Evolutionary conservation across 805 yeast genomes (phyloP), one percentile per base, ranked within the genome.

Genomic region (Saccharomyces mikatae): DNA sequence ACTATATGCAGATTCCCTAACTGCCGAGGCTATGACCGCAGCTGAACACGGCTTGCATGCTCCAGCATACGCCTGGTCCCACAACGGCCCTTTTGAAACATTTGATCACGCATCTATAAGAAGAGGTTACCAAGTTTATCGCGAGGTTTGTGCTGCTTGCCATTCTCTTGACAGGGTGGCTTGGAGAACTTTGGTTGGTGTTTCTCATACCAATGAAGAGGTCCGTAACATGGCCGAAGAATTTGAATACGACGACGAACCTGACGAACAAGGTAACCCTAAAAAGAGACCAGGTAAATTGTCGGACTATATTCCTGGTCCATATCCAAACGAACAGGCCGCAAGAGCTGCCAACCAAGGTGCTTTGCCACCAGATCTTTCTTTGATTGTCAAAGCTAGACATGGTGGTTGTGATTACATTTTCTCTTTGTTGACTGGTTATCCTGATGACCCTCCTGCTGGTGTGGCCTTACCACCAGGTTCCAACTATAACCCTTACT

Each of bases 341-440:
- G 99, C 99, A 50, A 89, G 99, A 80, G 97, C 98, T 63, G 97
- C 96, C 60, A 94, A 94, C 82, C 97, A 89, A 79, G 99, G 99
- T 76, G 97, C 99, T 60, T 81, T 87, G 63, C 99, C 99, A 60
- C 99, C 99, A 57, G 99, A 94, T 79, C 83, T 94, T 71, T 90
- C 97, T 44, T 81, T 94, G 74, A 89, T 94, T 69, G 95, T 92
- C 74, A 92, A 92, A 83, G 98, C 99, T 63, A 88, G 99, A 82
- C 98, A 94, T 78, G 97, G 98, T 72, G 97, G 89, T 64, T 81
- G 87, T 71, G 98, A 94, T 74, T 94, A 94, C 77, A 87, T 94
- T 73, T 94, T 94, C 75, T 76, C 97, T 30, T 77, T 94, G 70
- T 85, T 94, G 75, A 94, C 98, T 59, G 99, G 99, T 71, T 94